Evolutionary conservation across 2,329 filamentous ascomycete genomes (phyloP).

Genomic region (Fusarium sp.): DNA sequence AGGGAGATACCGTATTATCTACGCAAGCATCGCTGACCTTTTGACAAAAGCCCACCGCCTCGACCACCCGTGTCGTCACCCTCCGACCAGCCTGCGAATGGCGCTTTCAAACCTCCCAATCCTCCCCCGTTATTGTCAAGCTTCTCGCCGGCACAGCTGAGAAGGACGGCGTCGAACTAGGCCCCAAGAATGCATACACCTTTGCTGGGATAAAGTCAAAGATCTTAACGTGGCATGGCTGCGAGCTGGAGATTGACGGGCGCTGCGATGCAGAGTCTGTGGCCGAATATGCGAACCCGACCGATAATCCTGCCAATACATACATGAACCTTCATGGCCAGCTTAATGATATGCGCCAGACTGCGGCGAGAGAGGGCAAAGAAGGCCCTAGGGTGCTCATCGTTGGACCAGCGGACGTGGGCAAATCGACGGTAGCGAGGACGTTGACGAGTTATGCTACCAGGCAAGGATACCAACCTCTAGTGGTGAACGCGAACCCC

Average conservation of each 20-base stretch:
- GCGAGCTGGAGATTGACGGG: conserved; percentile 82
- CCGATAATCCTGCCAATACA: conserved; percentile 84
- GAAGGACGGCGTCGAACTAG: conserved; percentile 94
- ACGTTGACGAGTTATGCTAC: conserved; percentile 85
- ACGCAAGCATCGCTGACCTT: conserved; percentile 21
- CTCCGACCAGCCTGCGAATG: conserved; percentile 79
- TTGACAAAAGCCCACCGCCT: conserved; percentile 53
- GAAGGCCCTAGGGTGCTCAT: conserved; percentile 87
- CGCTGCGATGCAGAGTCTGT: conserved; percentile 66
- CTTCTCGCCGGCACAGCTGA: conserved; percentile 87
- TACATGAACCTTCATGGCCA: conserved; percentile 91
- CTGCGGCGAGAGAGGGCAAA: conserved; percentile 62
- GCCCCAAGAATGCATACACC: conserved; percentile 81
- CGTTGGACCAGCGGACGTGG: conserved; percentile 80
- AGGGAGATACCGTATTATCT: fast-evolving
- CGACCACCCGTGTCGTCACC: conserved; percentile 61
- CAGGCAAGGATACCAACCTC: conserved; percentile 78
- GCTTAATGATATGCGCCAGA: conserved; percentile 78
- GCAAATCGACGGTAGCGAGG: conserved; percentile 86
- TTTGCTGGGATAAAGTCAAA: conserved; percentile 88
- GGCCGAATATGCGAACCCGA: conserved; percentile 74
- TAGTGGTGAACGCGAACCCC: conserved; percentile 88
- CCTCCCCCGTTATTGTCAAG: conserved; percentile 63
- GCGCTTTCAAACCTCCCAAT: conserved; percentile 78
- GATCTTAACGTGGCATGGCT: conserved; percentile 93